A percentile compares a stretch with the other conserved stretches of the same genome.
Evolutionary conservation across 78 protist genomes (phyloP).

Genomic region (Goniomonas avonlea): DNA sequence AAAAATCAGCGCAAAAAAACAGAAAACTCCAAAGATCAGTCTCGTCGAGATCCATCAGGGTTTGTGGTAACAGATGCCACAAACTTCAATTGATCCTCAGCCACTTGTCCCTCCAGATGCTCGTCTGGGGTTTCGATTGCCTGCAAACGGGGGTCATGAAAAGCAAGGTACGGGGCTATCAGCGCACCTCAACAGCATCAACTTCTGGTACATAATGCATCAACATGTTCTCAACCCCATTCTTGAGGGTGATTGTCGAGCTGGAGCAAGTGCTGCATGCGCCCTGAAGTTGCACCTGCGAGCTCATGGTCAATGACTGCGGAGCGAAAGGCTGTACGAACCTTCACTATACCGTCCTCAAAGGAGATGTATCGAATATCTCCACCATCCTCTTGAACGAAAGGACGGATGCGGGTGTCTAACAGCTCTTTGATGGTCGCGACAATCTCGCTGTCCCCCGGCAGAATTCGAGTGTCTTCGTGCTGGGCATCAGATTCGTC

Average conservation of each 20-base stretch:
- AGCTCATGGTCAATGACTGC: not conserved
- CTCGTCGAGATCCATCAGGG: no score
- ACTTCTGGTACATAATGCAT: conserved; percentile 82
- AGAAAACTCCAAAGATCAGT: no score
- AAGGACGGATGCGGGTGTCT: conserved; percentile 69
- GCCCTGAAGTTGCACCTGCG: not conserved
- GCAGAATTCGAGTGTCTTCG: not conserved
- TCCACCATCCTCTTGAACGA: conserved; percentile 78
- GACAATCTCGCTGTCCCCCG: conserved; percentile 50
- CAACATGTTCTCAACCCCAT: conserved; percentile 78
- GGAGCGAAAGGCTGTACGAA: not conserved
- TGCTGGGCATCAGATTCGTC: conserved; percentile 28
- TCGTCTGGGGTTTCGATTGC: no score
- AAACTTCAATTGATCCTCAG: no score
- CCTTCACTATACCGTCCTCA: not conserved
- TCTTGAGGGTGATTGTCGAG: conserved; percentile 59
- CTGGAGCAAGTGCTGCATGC: not conserved
- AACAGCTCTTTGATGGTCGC: conserved; percentile 72
- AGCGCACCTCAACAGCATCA: conserved; percentile 32
- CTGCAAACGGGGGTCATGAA: no score
- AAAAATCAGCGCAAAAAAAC: no score
- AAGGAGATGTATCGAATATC: conserved; percentile 55
- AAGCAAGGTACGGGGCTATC: no score
- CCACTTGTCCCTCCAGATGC: no score
- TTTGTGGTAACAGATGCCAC: no score